Percentiles rank a stretch among this genome's conserved stretches.
These are phyloP conservation scores for Cornus suecica DNA, from an alignment of 148 eudicot genomes.

Conservation along the genomic window DNA sequence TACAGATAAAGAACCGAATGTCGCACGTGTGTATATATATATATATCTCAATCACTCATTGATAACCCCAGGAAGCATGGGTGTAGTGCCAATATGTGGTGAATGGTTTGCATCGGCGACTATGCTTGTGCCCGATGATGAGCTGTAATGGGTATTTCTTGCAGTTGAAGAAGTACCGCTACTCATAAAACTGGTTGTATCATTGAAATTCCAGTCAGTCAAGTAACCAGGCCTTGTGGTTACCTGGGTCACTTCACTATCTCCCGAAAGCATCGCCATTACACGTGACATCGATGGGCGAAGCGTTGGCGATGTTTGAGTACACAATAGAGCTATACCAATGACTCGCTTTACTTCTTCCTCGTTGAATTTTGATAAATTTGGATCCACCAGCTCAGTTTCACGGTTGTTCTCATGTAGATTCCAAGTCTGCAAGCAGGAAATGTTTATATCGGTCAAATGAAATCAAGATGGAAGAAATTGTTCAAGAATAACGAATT, in stretches of 20 bases:
- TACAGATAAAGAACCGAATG: too few relatives aligned
- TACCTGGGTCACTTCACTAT: conserved; percentile 53
- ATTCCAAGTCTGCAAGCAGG: conserved; percentile 57
- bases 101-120: conserved; percentile 16
- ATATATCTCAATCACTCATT: conserved; percentile 21
- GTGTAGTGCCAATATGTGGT: conserved; percentile 13
- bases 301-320: conserved; percentile 66
- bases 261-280: conserved; percentile 78
- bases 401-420: conserved; percentile 58
- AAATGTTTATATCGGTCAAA: not conserved
- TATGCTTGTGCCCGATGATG: conserved; percentile 26
- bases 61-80: conserved; percentile 20
- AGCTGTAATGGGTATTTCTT: conserved; percentile 3
- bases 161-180: conserved; percentile 16
- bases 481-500: not conserved
- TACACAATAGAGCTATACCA: conserved; percentile 69
- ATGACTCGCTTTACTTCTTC: conserved; percentile 63
- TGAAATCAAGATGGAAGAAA: not conserved
- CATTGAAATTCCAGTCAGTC: too few relatives aligned
- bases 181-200: conserved; percentile 36
- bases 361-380: conserved; percentile 42
- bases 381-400: conserved; percentile 55
- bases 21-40: too few relatives aligned
- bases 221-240: too few relatives aligned
- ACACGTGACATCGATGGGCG: conserved; percentile 91